A percentile compares a stretch with the other conserved stretches of the same genome.
These are phyloP conservation scores for Xylaria intraflava DNA, from an alignment of 495 filamentous ascomycete genomes.

Conservation along the genomic window DNA sequence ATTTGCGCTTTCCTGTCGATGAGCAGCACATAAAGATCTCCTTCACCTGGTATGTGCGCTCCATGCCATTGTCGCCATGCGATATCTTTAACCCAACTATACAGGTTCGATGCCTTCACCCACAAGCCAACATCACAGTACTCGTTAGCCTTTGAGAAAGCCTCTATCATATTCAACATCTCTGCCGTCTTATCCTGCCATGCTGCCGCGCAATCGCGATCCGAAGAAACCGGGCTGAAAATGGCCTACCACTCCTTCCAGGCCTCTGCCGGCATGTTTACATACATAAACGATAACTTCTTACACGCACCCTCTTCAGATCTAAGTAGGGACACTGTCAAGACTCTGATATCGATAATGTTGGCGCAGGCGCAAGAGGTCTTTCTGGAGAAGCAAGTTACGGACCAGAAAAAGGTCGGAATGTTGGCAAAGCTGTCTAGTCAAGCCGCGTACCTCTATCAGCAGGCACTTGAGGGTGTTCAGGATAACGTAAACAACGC, in stretches of 20 bases:
- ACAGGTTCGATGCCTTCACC: constrained; percentile 96
- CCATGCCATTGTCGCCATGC: not conserved
- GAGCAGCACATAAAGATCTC: constrained; percentile 98
- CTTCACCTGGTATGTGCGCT: constrained; percentile 77
- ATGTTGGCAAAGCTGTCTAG: constrained; percentile 87
- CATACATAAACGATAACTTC: constrained; percentile 99
- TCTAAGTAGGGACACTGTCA: constrained; percentile 88
- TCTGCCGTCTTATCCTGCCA: constrained; percentile 95
- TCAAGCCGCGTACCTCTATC: constrained; percentile 82
- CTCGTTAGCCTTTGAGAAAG: constrained; percentile 95
- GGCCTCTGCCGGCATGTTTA: constrained; percentile 97
- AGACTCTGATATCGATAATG: constrained; percentile 86
- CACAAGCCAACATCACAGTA: constrained; percentile 94
- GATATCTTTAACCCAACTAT: constrained; percentile 16
- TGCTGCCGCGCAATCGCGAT: constrained; percentile 85
- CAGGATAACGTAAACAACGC: constrained; percentile 89
- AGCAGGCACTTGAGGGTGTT: constrained; percentile 78
- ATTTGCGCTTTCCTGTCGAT: constrained; percentile 92
- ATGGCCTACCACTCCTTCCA: constrained; percentile 98
- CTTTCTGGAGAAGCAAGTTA: constrained; percentile 92
- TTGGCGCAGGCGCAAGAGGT: constrained; percentile 95
- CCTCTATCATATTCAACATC: constrained; percentile 99
- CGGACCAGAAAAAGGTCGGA: constrained; percentile 87
- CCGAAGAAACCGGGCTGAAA: constrained; percentile 87
- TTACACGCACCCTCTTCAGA: constrained; percentile 93